A percentile compares a stretch with the other conserved stretches of the same genome.
These are phyloP conservation scores for Phyllosticta citrichinensis DNA, from an alignment of 2,329 filamentous ascomycete genomes.

Conservation along the genomic window DNA sequence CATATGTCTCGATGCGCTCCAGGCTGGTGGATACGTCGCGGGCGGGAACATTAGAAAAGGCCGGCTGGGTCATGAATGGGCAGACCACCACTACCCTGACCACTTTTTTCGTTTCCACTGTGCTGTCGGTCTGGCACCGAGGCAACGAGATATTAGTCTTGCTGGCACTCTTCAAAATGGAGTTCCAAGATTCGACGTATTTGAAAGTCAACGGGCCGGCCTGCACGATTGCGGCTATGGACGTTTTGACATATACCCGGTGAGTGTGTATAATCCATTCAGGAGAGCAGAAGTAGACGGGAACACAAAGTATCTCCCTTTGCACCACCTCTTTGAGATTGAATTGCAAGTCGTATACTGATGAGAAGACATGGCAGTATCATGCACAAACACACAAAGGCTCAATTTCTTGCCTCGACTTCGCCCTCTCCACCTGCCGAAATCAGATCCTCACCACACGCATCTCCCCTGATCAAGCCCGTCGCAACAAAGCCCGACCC, in stretches of 20 bases:
- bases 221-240: background rate
- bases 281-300: background rate
- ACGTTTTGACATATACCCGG: background rate
- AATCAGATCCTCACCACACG: background rate
- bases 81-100: background rate
- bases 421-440: background rate
- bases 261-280: background rate
- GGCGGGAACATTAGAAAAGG: background rate
- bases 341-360: background rate
- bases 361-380: background rate
- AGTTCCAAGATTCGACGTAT: background rate
- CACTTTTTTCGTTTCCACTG: background rate
- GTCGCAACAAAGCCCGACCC: background rate
- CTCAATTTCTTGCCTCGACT: slow-evolving; percentile 3
- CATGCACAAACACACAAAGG: slow-evolving; percentile 7
- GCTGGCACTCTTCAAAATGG: background rate
- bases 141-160: background rate
- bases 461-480: background rate
- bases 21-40: background rate
- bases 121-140: background rate
- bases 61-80: background rate
- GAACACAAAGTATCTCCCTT: background rate
- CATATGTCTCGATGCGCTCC: background rate
- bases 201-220: background rate
- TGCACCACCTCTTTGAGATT: background rate